Conservation (phyloP, 2,329 filamentous ascomycete genomes). For the Cladosporium oxysporum region DNA sequence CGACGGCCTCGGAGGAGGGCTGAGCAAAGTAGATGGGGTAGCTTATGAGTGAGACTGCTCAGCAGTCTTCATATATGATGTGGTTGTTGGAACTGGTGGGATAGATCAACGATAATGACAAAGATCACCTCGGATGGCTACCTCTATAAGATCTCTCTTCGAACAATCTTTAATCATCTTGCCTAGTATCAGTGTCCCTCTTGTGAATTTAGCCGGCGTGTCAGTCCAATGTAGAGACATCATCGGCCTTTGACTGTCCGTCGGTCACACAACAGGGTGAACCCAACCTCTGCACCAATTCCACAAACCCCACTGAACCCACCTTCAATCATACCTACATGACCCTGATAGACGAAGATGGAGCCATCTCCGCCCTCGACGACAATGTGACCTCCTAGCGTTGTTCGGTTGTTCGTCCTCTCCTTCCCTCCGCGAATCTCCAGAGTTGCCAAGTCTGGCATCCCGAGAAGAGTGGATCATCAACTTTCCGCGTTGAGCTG, state of each 20-base stretch:
- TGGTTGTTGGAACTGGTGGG: neutral
- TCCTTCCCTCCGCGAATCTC: slow-evolving; percentile 4
- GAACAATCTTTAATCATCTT: neutral
- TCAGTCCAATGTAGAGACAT: neutral
- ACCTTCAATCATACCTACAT: neutral
- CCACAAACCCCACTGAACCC: neutral
- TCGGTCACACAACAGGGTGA: neutral
- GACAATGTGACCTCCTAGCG: slow-evolving; percentile 5
- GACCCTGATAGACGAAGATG: neutral
- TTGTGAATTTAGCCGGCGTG: neutral
- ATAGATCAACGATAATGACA: neutral
- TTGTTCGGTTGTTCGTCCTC: neutral
- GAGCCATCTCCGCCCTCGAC: neutral
- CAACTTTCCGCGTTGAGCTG: slow-evolving; percentile 6
- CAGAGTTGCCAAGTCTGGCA: slow-evolving; percentile 9
- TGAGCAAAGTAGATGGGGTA: neutral
- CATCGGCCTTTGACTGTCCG: neutral
- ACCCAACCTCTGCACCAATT: neutral
- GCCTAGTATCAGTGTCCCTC: neutral
- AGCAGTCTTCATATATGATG: neutral
- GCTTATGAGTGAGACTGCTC: neutral
- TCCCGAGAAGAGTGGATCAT: neutral
- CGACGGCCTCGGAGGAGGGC: neutral
- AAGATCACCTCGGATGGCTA: neutral
- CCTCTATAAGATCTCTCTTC: neutral